These are phyloP conservation scores for Xylaria sp. DNA, from an alignment of 2,329 filamentous ascomycete species.

Conservation along the genomic window DNA sequence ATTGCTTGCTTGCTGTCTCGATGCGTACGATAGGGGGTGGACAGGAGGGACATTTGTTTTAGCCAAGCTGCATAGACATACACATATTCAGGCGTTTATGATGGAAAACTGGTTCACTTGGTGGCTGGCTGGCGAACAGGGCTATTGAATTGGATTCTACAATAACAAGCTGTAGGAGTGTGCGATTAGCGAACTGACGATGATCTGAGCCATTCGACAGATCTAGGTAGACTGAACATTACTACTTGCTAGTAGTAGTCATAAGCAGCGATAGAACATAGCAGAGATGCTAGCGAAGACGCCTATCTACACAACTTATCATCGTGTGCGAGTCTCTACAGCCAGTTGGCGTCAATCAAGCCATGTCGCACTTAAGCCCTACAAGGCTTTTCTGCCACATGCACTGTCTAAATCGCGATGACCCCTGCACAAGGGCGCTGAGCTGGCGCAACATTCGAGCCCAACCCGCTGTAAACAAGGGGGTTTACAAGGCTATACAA, in stretches of 20 bases:
- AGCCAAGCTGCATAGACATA: constrained; percentile 25
- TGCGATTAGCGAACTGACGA: background rate
- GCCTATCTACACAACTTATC: background rate
- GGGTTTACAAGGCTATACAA: background rate
- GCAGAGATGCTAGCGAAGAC: background rate
- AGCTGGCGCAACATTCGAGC: background rate
- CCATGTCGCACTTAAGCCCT: constrained; percentile 8
- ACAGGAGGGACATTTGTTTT: background rate
- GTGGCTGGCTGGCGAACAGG: constrained; percentile 1
- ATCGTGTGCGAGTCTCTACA: background rate
- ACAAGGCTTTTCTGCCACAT: background rate
- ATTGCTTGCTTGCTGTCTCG: background rate
- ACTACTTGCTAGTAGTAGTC: background rate
- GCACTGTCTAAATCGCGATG: background rate
- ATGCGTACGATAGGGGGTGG: background rate
- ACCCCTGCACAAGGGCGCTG: too few relatives aligned
- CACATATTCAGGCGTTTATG: constrained; percentile 29
- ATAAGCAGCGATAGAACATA: background rate
- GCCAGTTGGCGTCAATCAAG: background rate
- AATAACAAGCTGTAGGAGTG: background rate
- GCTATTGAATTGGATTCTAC: background rate
- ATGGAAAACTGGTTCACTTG: constrained; percentile 21
- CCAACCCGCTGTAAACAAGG: constrained; percentile 1
- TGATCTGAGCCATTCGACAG: background rate
- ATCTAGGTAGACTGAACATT: constrained; percentile 1